Evolutionary conservation across 495 filamentous ascomycete species (phyloP), one percentile per base, ranked within the genome.

Genomic region (Trichocladium antarcticum): DNA sequence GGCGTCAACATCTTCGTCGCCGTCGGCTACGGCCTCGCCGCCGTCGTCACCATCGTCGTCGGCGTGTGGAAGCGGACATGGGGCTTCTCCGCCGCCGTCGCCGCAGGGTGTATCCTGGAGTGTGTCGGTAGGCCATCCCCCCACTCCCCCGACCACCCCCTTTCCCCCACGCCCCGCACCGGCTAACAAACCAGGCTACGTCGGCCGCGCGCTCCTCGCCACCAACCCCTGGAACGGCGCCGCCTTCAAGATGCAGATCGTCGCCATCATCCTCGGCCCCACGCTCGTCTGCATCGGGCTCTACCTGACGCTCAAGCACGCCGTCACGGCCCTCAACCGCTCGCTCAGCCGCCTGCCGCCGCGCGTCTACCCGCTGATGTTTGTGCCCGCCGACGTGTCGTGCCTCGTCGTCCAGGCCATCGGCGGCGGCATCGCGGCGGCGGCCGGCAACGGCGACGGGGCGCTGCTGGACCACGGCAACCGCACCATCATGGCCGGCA

Each of bases 401-500:
- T 83, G 78, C 40, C 64, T 86, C 2, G 50, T 80, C 31, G 59
- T 84, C 39, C 82, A 86, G 60, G 82, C 75, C 42, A 74, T 79
- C 11, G 82, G 82, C 47, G 82, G 81, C 42, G 76, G 74, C 35
- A 71, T 83, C 42, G 81, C 81, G 4, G 76, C 77, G 0, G 56
- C 67, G 0, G 76, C 73, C 9, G 64, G 63, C 14, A 51, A 64
- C 44, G 60, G 72, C 45, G 50, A 68, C 42, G 35, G 49, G 5
- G 38, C 53, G 12, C 54, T 72, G n/a, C 55, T 68, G 34, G 52
- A 64, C 20, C 51, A 56, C 27, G 79, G 79, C 1, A 80, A 85
- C 62, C 60, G 81, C 51, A 74, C 81, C 47, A 85, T 85, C 62
- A 81, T 88, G 45, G 74, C 80, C 6, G 84, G 84, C 54, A 82